These are phyloP conservation scores for Fusarium sp. DNA, from an alignment of 2,329 filamentous ascomycete species.

Conservation along the genomic window DNA sequence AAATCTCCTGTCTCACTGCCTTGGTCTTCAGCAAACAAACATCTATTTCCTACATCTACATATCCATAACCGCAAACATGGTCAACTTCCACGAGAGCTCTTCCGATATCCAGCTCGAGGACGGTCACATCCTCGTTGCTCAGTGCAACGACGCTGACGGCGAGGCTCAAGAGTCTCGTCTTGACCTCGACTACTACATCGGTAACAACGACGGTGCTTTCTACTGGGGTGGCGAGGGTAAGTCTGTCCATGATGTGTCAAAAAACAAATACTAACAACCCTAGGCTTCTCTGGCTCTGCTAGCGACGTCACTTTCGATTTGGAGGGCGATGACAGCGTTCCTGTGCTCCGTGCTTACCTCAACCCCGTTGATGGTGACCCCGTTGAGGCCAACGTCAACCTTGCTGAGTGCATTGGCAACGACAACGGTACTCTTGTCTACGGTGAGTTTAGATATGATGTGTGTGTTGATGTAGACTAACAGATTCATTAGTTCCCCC, in stretches of 20 bases:
- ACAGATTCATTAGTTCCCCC: conserved; percentile 6
- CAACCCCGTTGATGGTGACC: conserved; percentile 57
- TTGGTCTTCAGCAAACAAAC: not conserved
- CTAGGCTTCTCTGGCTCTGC: conserved; percentile 61
- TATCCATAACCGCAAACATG: conserved; percentile 29
- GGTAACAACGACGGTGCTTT: conserved; percentile 66
- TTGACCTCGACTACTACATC: conserved; percentile 64
- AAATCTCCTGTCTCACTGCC: not conserved
- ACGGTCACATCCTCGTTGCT: conserved; percentile 63
- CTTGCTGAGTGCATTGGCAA: conserved; percentile 68
- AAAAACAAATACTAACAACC: not conserved
- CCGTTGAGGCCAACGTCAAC: conserved; percentile 62
- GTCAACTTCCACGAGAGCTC: conserved; percentile 62
- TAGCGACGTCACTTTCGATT: conserved; percentile 59
- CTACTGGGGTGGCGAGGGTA: conserved; percentile 57
- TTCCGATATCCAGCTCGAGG: conserved; percentile 61
- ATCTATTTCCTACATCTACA: not conserved
- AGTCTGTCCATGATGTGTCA: not conserved
- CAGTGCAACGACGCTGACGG: conserved; percentile 57
- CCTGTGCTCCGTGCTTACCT: conserved; percentile 67
- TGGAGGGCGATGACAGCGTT: conserved; percentile 63
- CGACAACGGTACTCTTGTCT: conserved; percentile 57
- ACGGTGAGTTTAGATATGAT: conserved; percentile 8
- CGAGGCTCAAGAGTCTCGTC: conserved; percentile 58
- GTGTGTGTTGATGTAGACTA: not conserved